Conservation (phyloP, 2,329 filamentous ascomycete species). For the Coniochaeta sp. region DNA sequence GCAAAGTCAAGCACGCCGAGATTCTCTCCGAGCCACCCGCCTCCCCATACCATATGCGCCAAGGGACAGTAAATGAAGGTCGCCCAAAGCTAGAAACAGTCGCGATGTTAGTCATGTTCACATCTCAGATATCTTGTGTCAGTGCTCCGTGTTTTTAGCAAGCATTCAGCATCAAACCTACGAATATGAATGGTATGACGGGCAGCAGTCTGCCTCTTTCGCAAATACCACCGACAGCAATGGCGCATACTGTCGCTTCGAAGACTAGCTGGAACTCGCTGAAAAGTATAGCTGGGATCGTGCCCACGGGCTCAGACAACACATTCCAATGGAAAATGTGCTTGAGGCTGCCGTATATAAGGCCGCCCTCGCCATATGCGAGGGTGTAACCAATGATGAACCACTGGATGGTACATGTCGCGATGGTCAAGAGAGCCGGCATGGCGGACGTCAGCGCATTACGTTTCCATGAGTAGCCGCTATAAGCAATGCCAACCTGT, state of each 20-base stretch:
- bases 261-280: conserved; percentile 44
- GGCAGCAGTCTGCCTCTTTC: conserved; percentile 37
- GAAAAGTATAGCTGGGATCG: conserved; percentile 41
- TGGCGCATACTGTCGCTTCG: conserved; percentile 39
- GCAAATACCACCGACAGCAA: conserved; percentile 39
- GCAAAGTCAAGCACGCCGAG: conserved; percentile 38
- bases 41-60: conserved; percentile 40
- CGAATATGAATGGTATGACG: conserved; percentile 38
- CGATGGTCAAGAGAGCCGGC: conserved; percentile 36
- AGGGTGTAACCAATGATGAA: conserved; percentile 40
- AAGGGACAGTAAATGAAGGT: conserved; percentile 38
- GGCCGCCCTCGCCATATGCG: conserved; percentile 36
- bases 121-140: background rate
- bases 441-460: conserved; percentile 40
- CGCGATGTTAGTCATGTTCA: background rate
- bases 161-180: conserved; percentile 8
- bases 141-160: background rate
- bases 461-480: conserved; percentile 37
- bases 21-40: conserved; percentile 31
- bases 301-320: conserved; percentile 37
- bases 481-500: conserved; percentile 39
- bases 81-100: conserved; percentile 31
- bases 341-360: conserved; percentile 34
- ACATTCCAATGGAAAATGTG: conserved; percentile 37
- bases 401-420: conserved; percentile 42